Base-by-base conservation (phyloP, 352 stramenopile genomes). In the Phytopythium mirpurense region DNA sequence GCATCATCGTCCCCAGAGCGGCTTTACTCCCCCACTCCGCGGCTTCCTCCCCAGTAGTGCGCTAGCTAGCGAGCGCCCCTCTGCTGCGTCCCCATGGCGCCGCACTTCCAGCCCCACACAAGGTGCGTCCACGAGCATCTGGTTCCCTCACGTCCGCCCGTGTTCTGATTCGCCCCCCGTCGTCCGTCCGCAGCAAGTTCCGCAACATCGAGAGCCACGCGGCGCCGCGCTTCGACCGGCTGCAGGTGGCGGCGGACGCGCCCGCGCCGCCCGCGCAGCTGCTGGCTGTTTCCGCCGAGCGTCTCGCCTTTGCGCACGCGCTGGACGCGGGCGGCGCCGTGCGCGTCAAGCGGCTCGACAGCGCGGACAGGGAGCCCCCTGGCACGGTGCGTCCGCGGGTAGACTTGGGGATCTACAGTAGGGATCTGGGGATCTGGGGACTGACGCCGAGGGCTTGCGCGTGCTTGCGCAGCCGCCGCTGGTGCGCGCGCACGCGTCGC, bases 171-270 rank as follows among this genome's bases (percentile, higher is more conserved):
- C 27, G 6, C 23, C 18, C 16, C 0, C 21, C 19, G 9, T 19
- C 32, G 19, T 29, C 15, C 41, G 31, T 19, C 7, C 19, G 26
- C 58, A 93, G 83, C 58, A 93, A 93, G 59, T 88, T 89, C 57
- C 79, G 83, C 55, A 90, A 90, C 61, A 57, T 90, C 31, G 79
- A 90, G 65, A 86, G 74, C 66, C 67, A 68, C 54, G 54, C 56
- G 24, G 58, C 73, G 24, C 53, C 74, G 32, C 72, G 59, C 54
- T 93, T 74, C 51, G 78, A 90, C 37, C 74, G 83, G 54, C 63
- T 93, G 44, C 78, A 90, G 49, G 68, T 88, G 37, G 73, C 70
- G 21, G 53, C 51, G 7, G 31, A 40, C 51, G 43, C 24, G 29
- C 19, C 31, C 4, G 6, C 21, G 31, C 29, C 11, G 44, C 23